Evolutionary conservation across 768 basidiomycete genomes (phyloP), one percentile per base, ranked within the genome.

Genomic region (Suillus placidus): DNA sequence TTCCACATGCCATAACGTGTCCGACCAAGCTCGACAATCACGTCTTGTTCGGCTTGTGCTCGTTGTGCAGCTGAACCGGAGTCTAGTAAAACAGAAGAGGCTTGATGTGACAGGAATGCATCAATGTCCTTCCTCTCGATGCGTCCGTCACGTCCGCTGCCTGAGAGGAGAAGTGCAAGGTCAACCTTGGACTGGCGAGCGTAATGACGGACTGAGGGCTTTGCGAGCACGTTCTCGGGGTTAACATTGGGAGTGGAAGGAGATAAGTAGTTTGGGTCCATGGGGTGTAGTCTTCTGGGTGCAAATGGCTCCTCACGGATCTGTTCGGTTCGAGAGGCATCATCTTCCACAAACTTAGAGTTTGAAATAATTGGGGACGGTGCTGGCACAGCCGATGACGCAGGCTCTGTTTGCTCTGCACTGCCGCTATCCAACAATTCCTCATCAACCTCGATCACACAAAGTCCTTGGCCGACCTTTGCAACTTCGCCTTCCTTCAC

Each of bases 1-100:
- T 92, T 92, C 89, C 88, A 95, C 94, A 95, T 96, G 12, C 87
- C 88, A 72, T 88, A 86, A 62, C 94, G 81, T 16, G 92, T 93
- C 68, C 92, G 80, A 6, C 88, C 88, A 32, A 95, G 82, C 61
- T 92, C 92, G 3, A 94, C 85, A 3, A 89, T 79, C 12, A 83
- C 77, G 64, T 92, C 90, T 47, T 82, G 69, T 38, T 63, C 63
- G 6, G 69, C 57, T 38, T 52, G 45, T 30, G 55, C 62, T 26
- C 51, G 49, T 6, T 58, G 56, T 16, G 37, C 12, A 57, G 23
- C 20, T 3, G 37, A 56, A 16, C 56, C 18, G 14, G 38, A 45
- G 26, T 66, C 6, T n/a, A 38, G 8, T 51, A 40, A n/a, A 13
- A 37, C 56, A 18, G 62, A 23, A n/a, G 45, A 43, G 18, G 64